Conservation (phyloP, 2,329 filamentous ascomycete species). For the Penicillium sp. region DNA sequence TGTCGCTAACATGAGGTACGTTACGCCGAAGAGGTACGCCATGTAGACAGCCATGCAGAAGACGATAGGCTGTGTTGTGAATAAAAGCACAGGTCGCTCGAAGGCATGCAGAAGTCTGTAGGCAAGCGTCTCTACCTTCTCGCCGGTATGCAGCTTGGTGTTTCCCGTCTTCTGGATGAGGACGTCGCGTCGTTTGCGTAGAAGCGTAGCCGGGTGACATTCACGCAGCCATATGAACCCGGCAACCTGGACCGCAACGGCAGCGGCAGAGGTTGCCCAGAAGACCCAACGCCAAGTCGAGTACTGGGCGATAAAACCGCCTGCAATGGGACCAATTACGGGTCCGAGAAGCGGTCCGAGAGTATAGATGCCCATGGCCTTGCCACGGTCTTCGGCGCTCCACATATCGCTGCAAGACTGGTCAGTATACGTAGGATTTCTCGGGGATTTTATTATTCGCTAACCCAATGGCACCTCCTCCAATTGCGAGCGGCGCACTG, state of each 20-base stretch:
- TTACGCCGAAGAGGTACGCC: slow-evolving; percentile 40
- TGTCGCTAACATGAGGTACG: not conserved
- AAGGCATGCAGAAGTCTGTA: slow-evolving; percentile 11
- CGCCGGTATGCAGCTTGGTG: slow-evolving; percentile 31
- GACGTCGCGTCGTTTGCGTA: slow-evolving; percentile 50
- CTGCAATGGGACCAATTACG: slow-evolving; percentile 61
- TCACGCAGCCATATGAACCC: slow-evolving; percentile 61
- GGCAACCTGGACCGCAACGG: slow-evolving; percentile 57
- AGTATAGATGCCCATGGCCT: slow-evolving; percentile 59
- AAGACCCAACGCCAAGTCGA: slow-evolving; percentile 71
- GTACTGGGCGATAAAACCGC: slow-evolving; percentile 60
- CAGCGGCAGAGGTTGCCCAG: slow-evolving; percentile 61
- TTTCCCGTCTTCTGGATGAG: slow-evolving; percentile 2
- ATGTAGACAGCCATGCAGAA: slow-evolving; percentile 54
- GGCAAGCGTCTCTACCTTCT: slow-evolving; percentile 16
- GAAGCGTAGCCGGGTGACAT: slow-evolving; percentile 63
- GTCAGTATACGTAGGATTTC: not conserved
- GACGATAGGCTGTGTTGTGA: slow-evolving; percentile 58
- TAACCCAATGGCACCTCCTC: not conserved
- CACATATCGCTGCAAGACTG: slow-evolving; percentile 26
- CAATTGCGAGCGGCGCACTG: slow-evolving; percentile 6
- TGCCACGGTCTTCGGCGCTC: slow-evolving; percentile 56
- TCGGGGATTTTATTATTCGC: not conserved
- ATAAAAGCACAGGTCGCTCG: slow-evolving; percentile 52
- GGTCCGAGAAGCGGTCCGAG: slow-evolving; percentile 62